Evolutionary conservation across 1,284 basidiomycete genomes (phyloP).

Genomic region (Violaceomyces palustris): DNA sequence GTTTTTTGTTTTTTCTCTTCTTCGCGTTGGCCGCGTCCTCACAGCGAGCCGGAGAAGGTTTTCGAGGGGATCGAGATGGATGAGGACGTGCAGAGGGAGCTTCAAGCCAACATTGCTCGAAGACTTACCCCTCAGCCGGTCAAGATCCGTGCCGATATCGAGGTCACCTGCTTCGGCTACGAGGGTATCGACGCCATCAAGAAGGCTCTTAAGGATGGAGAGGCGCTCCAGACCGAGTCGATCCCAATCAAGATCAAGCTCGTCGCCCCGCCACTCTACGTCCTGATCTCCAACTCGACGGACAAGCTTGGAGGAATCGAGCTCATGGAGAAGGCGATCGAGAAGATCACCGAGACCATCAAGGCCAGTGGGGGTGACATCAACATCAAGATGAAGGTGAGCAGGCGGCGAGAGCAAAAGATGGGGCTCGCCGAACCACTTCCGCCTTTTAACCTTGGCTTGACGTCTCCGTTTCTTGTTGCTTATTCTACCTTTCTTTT

Average conservation of each 20-base stretch:
- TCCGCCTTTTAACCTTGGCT: neutral
- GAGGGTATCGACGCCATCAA: constrained; percentile 98
- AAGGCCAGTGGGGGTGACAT: constrained; percentile 71
- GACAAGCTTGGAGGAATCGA: constrained; percentile 95
- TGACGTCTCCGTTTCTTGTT: neutral
- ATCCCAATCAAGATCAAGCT: constrained; percentile 97
- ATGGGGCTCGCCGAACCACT: neutral
- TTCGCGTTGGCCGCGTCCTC: no score
- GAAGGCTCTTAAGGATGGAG: constrained; percentile 81
- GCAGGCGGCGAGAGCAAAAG: no score
- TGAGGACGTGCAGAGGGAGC: constrained; percentile 63
- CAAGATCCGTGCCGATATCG: constrained; percentile 96
- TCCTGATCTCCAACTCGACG: constrained; percentile 89
- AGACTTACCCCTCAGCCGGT: constrained; percentile 96
- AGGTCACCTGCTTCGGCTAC: constrained; percentile 93
- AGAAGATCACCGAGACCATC: constrained; percentile 79
- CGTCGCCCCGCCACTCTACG: constrained; percentile 93
- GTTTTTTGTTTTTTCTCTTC: no score
- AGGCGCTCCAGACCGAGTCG: constrained; percentile 74
- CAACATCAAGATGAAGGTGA: constrained; percentile 96
- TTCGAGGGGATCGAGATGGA: constrained; percentile 67
- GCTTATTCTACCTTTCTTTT: neutral
- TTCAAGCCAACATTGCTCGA: constrained; percentile 83
- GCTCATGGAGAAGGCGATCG: constrained; percentile 85
- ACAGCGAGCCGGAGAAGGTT: constrained; percentile 81